Evolutionary conservation across 331 rosid genomes (phyloP), one percentile per base, ranked within the genome.

Genomic region (Quercus lobata): DNA sequence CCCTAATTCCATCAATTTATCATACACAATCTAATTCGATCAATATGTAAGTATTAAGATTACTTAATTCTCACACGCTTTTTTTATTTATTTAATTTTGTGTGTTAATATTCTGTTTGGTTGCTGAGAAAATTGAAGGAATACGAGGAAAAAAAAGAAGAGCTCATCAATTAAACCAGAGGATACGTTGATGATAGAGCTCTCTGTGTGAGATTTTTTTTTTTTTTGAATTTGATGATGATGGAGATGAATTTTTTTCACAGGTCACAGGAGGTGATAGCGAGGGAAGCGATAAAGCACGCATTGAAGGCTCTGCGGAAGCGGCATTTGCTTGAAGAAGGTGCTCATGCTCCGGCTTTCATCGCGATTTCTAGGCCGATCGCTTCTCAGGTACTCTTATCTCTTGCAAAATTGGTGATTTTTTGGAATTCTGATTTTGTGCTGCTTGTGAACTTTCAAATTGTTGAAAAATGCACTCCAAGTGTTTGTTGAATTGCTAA

Each of bases 271-370:
- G 94, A 89, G 41, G 88, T 90, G 74, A 78, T 86, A 52, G 92
- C 91, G 19, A 83, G 34, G 77, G 84, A 81, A 15, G 92, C 98
- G 35, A 94, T 94, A 60, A 85, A 82, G 77, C 91, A 92, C 81
- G 97, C 97, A 41, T 78, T 92, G 82, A 91, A 84, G 85, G 86
- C 97, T 74, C 92, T 91, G 24, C 88, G 92, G 76, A 87, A 87
- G 74, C 97, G 98, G 76, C 98, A 94, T 88, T 86, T 92, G 81
- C 74, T 85, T 21, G 97, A 94, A 84, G 98, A 94, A 92, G 97
- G 92, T 4, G 98, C 98, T 77, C 98, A 94, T 86, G 87, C 87
- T 82, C 97, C 95, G 4, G 93, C 98, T 55, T 70, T 88, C 74
- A 78, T 79, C 37, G 97, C 98, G 41, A 92, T 94, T 61, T 86